Evolutionary conservation across 2,329 filamentous ascomycete genomes (phyloP), one percentile per base, ranked within the genome.

Genomic region (Neofusicoccum laricinum): DNA sequence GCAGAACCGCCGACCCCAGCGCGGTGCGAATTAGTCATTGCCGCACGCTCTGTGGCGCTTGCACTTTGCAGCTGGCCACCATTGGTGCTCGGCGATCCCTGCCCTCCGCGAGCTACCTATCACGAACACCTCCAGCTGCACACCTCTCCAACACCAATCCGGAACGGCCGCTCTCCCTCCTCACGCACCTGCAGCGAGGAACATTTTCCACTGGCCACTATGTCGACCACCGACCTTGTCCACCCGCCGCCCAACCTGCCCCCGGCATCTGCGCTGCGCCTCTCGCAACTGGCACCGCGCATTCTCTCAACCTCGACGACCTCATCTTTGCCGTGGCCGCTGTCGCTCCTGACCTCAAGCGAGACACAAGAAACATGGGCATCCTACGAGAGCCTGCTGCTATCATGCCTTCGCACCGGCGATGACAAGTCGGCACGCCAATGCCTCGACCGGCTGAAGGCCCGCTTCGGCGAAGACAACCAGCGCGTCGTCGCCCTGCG

Each of bases 351-450:
- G 69, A 75, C 79, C 65, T 78, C 79, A 45, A 75, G 77, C 34
- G 93, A 97, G 75, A 88, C 88, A 0, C 83, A 90, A 63, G 92
- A 96, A 68, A 84, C 91, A 73, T 98, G 94, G 93, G 85, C 85
- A 15, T 87, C 86, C 48, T 91, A 95, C 77, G 94, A 98, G 79
- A 95, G 96, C 74, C 84, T 98, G 17, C 81, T 98, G 69, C 81
- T 95, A 38, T 88, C 92, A 34, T 95, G 91, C 72, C 85, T 99
- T 41, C 90, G 91, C 58, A 93, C 91, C 0, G 90, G 91, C 62
- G 91, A 98, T 76, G 90, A 96, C 70, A 81, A 86, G 68, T 86
- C 91, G 25, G 95, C 95, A 25, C 86, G 87, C 68, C 76, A 88
- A 70, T 91, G 91, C 73, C 84, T 98, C 41, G 86, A 91, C 71